Percentiles rank a stretch among this genome's conserved stretches.
Conservation (phyloP, 345 rosid species). For the Aquilaria yunnanensis region DNA sequence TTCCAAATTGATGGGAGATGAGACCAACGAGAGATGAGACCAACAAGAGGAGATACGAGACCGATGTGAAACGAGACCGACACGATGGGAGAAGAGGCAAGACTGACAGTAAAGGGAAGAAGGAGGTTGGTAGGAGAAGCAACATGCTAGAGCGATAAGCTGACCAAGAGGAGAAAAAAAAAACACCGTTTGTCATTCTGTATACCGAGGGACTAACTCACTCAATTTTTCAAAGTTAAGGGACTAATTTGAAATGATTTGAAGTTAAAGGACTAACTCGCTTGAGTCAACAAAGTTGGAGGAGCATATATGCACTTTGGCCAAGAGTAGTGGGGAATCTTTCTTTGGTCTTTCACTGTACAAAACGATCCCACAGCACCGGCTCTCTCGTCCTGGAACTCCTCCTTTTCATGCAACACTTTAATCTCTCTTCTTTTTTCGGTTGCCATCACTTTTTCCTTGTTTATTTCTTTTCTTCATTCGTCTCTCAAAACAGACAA, state of each 20-base stretch:
- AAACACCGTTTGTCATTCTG: too few relatives aligned
- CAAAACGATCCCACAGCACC: conserved; percentile 33
- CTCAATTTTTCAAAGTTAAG: too few relatives aligned
- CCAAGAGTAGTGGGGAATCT: conserved; percentile 22
- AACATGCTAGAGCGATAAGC: not conserved
- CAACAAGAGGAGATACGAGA: conserved; percentile 19
- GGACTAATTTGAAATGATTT: too few relatives aligned
- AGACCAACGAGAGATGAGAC: not conserved
- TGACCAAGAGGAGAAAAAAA: conserved; percentile 13
- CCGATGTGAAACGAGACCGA: not conserved
- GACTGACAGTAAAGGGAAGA: conserved; percentile 13
- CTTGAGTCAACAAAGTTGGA: too few relatives aligned
- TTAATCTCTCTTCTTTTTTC: conserved; percentile 12
- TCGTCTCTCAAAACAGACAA: conserved; percentile 11
- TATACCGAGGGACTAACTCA: too few relatives aligned
- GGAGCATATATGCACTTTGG: too few relatives aligned
- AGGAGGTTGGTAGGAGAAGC: conserved; percentile 13
- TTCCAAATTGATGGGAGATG: too few relatives aligned
- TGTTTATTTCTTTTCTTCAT: not conserved
- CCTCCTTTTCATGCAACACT: conserved; percentile 33
- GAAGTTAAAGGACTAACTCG: too few relatives aligned
- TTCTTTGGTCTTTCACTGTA: conserved; percentile 28
- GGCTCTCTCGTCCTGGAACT: conserved; percentile 11
- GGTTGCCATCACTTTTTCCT: not conserved
- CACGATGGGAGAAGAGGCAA: conserved; percentile 4